Evolutionary conservation across 2,329 filamentous ascomycete species (phyloP).

Genomic region (Tolypocladium ovalisporum): DNA sequence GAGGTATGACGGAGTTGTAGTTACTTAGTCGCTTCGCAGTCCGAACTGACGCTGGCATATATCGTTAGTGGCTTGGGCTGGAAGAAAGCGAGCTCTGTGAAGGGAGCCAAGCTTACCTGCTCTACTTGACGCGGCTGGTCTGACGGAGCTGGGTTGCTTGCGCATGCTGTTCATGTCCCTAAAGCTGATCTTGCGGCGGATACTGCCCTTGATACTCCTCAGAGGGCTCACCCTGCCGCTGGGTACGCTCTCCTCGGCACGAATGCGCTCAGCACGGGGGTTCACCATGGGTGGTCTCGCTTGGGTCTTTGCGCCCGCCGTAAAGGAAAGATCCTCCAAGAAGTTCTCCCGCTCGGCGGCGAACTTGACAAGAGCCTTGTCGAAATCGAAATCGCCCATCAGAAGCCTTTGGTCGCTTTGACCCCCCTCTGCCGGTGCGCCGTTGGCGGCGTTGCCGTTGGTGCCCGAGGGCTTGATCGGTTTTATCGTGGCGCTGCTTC

Average conservation of each 20-base stretch:
- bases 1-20: slow-evolving; percentile 96
- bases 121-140: slow-evolving; percentile 47
- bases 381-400: slow-evolving; percentile 74
- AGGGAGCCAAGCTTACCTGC: slow-evolving; percentile 26
- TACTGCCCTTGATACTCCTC: slow-evolving; percentile 64
- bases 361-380: slow-evolving; percentile 86
- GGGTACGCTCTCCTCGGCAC: slow-evolving; percentile 53
- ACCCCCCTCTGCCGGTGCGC: slow-evolving; percentile 12
- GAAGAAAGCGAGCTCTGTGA: slow-evolving; percentile 1
- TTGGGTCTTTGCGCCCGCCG: slow-evolving; percentile 67
- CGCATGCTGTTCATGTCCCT: slow-evolving; percentile 92
- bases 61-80: slow-evolving; percentile 16
- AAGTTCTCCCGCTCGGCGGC: slow-evolving; percentile 92
- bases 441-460: slow-evolving; percentile 15
- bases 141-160: slow-evolving; percentile 66
- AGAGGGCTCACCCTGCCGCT: slow-evolving; percentile 44
- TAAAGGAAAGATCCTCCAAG: slow-evolving; percentile 82
- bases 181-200: slow-evolving; percentile 85
- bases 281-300: slow-evolving; percentile 62
- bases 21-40: slow-evolving; percentile 87
- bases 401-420: slow-evolving; percentile 8
- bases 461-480: slow-evolving; percentile 21
- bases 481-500: slow-evolving; percentile 55
- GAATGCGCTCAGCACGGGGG: slow-evolving; percentile 72
- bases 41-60: slow-evolving; percentile 49